phyloP scores from a whole-genome alignment of 2,329 filamentous ascomycete genomes.

The Phaeosphaeriaceae sp. region DNA sequence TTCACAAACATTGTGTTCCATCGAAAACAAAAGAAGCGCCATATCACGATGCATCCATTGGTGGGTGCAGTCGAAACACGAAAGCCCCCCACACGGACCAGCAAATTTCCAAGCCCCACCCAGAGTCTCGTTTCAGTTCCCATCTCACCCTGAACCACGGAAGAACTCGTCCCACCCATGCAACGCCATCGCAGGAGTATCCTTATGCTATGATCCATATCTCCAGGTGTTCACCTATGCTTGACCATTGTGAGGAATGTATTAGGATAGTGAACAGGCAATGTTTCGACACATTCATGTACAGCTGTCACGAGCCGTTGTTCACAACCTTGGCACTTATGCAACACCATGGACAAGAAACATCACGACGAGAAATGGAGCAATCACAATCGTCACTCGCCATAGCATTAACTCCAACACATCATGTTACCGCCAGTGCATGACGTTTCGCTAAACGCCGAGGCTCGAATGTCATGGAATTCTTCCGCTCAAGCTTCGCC shows the following conservation, averaged over 20 bases:
- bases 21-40: background rate
- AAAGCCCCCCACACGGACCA: constrained; percentile 9
- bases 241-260: too few species aligned
- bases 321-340: background rate
- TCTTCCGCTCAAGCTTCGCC: constrained; percentile 18
- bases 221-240: background rate
- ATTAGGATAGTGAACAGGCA: too few species aligned
- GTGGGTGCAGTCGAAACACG: constrained; percentile 17
- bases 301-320: too few species aligned
- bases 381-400: background rate
- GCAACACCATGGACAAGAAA: background rate
- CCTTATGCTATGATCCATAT: background rate
- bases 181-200: constrained; percentile 1
- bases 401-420: constrained; percentile 9
- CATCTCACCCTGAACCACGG: constrained; percentile 10
- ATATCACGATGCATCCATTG: constrained; percentile 6
- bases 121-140: constrained; percentile 23
- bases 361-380: constrained; percentile 1
- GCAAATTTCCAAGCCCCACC: constrained; percentile 25
- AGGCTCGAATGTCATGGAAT: constrained; percentile 12
- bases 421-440: constrained; percentile 18
- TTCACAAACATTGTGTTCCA: background rate
- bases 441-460: constrained; percentile 38
- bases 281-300: too few species aligned
- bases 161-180: constrained; percentile 21